Evolutionary conservation across 306 rosid species (phyloP), one percentile per base, ranked within the genome.

Genomic region (Arachis hypogaea): DNA sequence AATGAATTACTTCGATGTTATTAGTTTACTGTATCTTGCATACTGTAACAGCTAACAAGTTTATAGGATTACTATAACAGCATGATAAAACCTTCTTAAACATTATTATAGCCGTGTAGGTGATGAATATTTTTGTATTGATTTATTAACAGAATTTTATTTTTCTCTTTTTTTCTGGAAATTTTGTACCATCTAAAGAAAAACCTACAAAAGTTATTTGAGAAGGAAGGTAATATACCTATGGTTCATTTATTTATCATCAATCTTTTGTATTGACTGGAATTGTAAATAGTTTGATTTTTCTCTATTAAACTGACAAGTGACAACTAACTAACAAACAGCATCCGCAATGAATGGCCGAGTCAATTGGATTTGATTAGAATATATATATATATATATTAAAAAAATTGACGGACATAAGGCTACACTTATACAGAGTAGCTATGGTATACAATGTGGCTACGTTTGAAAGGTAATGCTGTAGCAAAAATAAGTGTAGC

Each of bases 121-220:
- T 11, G 30, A 69, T 59, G 73, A 44, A 66, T 50, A 45, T 64
- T 59, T 84, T 18, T 66, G 55, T 54, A 54, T 41, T 55, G 63
- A 42, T 73, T 61, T 57, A 18, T 71, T 77, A 49, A 74, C 47
- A 46, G 3, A 70, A 60, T 41, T 77, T 60, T 28, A 46, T 75
- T 5, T 9, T 54, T 45, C 46, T 49, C 1, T 67, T 41, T 73
- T 67, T 71, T 64, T 57, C 28, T 22, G 28, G 28, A 1, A 76
- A 64, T 66, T 81, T 79, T 52, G 66, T 75, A 91, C 97, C 88
- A 70, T 79, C 88, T 9, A 94, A 82, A 84, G 97, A 96, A 76
- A 94, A 92, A 80, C 88, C 97, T 11, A 87, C 93, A 1, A 97
- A 94, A 82, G 99, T 97, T 58, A 94, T 94, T 78, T 96, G 96